These are phyloP conservation scores for Nakazawaea anatomiae DNA, from an alignment of 805 yeast genomes.

Conservation along the genomic window DNA sequence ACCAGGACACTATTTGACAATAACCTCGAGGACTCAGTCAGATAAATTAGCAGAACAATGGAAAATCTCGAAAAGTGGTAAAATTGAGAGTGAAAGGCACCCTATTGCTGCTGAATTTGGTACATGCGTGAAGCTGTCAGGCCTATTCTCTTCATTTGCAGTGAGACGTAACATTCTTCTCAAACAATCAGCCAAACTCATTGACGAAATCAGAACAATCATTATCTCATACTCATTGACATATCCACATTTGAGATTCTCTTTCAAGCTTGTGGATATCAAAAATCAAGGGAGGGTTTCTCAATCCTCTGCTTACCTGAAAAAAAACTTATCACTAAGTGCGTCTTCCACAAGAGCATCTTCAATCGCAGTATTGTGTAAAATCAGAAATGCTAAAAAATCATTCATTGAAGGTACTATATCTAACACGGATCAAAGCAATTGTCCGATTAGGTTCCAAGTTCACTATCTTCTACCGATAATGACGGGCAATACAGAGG, in stretches of 20 bases:
- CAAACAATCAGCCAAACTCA: constrained; percentile 19
- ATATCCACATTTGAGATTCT: constrained; percentile 25
- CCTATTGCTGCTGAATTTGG: constrained; percentile 27
- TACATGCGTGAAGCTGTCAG: constrained; percentile 27
- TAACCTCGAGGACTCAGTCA: constrained; percentile 22
- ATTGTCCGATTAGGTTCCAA: constrained; percentile 5
- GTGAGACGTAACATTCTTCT: constrained; percentile 27
- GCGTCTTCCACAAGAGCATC: constrained; percentile 9
- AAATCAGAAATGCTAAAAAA: constrained; percentile 12
- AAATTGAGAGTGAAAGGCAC: constrained; percentile 12
- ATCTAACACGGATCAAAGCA: not conserved
- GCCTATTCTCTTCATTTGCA: constrained; percentile 25
- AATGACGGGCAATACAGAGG: constrained; percentile 24
- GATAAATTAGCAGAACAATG: constrained; percentile 31
- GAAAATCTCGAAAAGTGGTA: constrained; percentile 26
- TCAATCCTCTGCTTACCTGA: constrained; percentile 8
- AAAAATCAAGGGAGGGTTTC: constrained; percentile 13
- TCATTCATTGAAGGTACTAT: constrained; percentile 15
- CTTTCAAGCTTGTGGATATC: constrained; percentile 17
- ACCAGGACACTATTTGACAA: constrained; percentile 21
- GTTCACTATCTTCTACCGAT: constrained; percentile 25
- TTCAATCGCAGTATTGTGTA: constrained; percentile 13
- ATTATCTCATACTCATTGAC: constrained; percentile 26
- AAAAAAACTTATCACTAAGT: constrained; percentile 10
- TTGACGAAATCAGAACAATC: constrained; percentile 19